Base-by-base conservation (phyloP, 2,329 filamentous ascomycete species). In the Xylaria sp. region DNA sequence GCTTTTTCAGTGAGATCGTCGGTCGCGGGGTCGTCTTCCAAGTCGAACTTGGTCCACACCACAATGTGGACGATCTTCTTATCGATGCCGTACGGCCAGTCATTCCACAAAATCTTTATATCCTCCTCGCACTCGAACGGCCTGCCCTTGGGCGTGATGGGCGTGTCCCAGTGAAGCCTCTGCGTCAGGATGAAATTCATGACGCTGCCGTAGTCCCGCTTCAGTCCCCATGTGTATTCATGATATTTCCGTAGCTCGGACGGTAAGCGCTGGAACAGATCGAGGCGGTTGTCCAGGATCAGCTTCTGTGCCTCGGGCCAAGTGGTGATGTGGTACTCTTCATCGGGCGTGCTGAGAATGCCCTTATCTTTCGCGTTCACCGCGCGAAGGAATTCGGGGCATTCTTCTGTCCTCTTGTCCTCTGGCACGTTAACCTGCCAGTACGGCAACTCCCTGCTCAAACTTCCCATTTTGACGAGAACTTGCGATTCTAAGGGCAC, bases 81-180 rank as follows among this genome's bases (percentile, higher is more conserved):
- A 74, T 96, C 93, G 61, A 98, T 85, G 0, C 93, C 94, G 76
- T 98, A 98, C 0, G 95, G 95, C 93, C 94, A 98, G 84, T 98
- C 94, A 77, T 98, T 98, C 81, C 87, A 88, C 48, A 97, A 79
- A 56, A 97, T 90, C 79, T 89, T 93, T 74, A 90, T 81, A 75
- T 96, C 91, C 9, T 83, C 82, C 0, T 79, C 79, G 62, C 72
- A 75, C 70, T 82, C 79, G 69, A 89, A 85, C 0, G 84, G 84
- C 27, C 61, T 70, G 19, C 77, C 79, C 61, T 59, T 69, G 1
- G 79, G 71, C 39, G 67, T 66, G 17, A 85, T 74, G 0, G 83
- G 84, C n/a, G 71, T 66, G 1, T 80, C 78, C 95, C 95, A 98
- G 17, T 82, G 80, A 65, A 98, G 82, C 57, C 93, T 83, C 78